These are phyloP conservation scores for Trichophyton benhamiae DNA, from an alignment of 2,329 filamentous ascomycete species.

Conservation along the genomic window DNA sequence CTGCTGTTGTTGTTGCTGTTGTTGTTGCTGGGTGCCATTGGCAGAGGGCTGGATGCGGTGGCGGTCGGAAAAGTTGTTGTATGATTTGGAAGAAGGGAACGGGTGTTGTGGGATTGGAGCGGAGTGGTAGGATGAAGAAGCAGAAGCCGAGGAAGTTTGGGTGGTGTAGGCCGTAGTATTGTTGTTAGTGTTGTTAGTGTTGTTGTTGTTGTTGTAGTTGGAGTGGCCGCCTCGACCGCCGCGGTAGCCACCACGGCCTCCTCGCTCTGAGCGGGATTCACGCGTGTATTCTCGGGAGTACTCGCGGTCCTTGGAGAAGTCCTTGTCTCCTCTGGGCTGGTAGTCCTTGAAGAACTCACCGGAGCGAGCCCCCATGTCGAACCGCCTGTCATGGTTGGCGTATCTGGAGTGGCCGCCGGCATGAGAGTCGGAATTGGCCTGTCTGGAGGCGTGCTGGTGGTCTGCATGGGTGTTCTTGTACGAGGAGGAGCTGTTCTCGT, in stretches of 20 bases:
- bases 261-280: constrained; percentile 28
- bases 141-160: constrained; percentile 19
- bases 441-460: constrained; percentile 20
- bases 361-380: constrained; percentile 27
- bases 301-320: constrained; percentile 26
- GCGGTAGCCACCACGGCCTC: constrained; percentile 30
- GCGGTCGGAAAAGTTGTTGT: constrained; percentile 29
- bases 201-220: constrained; percentile 22
- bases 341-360: constrained; percentile 17
- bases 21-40: constrained; percentile 23
- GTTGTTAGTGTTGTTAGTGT: constrained; percentile 23
- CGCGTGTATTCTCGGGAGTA: constrained; percentile 15
- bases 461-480: constrained; percentile 16
- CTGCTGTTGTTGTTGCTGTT: not conserved
- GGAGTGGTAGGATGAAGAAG: constrained; percentile 25
- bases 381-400: constrained; percentile 25
- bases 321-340: constrained; percentile 23
- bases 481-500: not conserved
- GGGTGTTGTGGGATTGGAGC: constrained; percentile 29
- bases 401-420: constrained; percentile 18
- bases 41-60: constrained; percentile 23
- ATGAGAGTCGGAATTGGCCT: constrained; percentile 16
- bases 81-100: constrained; percentile 27
- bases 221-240: constrained; percentile 29
- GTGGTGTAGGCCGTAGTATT: too few species aligned